Evolutionary conservation across 495 filamentous ascomycete genomes (phyloP), one percentile per base, ranked within the genome.

Genomic region (Bacidia gigantensis): DNA sequence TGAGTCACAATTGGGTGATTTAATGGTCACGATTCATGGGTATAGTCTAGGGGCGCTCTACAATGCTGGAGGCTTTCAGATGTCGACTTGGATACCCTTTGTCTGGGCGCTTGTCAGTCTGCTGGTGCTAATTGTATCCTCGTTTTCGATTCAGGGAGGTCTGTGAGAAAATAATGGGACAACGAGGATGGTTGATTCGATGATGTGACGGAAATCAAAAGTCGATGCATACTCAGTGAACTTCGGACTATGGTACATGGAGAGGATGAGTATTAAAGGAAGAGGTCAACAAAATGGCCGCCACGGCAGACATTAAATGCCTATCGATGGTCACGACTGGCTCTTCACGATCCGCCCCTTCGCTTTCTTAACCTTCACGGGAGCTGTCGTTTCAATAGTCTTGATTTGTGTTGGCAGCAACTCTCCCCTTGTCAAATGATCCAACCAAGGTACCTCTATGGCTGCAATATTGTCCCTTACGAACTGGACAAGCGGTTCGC

Each of bases 21-120:
- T n/a, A n/a, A n/a, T n/a, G n/a, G n/a, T n/a, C n/a, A n/a, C n/a
- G n/a, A n/a, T n/a, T n/a, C n/a, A n/a, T n/a, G n/a, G n/a, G n/a
- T n/a, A 43, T 58, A 96, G 90, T 47, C 76, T 98, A 11, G 88
- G 87, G 22, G 85, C 84, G 3, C 80, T 92, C 42, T 98, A 97
- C 61, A 79, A 84, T 56, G 78, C 87, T 14, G 92, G 89, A 26
- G 86, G 81, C 65, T 95, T 94, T 62, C 69, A 79, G 56, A 95
- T 97, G 90, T 93, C 88, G 49, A 96, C 92, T 1, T 98, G 93
- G 92, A 83, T 95, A 39, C 92, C 92, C 12, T 87, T 95, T 60
- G 75, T 93, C 47, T 98, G 92, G 92, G 84, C 82, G n/a, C 72
- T 85, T 57, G 83, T 95, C 63, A 95, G 89, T 60, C 79, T 93